Evolutionary conservation across 106 monocot genomes (phyloP), one percentile per base, ranked within the genome.

Genomic region (Dendrobium nobile): DNA sequence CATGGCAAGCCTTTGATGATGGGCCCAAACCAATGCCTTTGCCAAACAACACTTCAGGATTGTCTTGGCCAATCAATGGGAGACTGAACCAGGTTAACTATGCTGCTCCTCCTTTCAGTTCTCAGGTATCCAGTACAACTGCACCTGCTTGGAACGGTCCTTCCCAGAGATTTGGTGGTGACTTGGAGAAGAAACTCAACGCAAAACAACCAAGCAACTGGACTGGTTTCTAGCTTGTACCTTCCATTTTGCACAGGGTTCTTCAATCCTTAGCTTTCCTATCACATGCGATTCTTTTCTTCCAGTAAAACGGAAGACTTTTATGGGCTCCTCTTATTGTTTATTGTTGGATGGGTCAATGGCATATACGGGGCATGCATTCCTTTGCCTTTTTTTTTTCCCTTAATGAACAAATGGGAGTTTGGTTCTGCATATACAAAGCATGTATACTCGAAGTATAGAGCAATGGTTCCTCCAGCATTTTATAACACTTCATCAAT

Each of bases 1-100:
- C 80, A 26, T 92, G 92, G 92, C 82, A 89, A 44, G 81, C 92
- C 7, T 89, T 92, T 65, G 44, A 84, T 19, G 80, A 82, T 19
- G 81, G 87, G 47, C 67, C 82, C 31, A 85, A 83, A 75, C 5
- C 83, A 47, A 47, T 47, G 64, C 37, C 85, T 10, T 5, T 75
- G 8, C 18, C 85, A 37, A 84, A 43, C 68, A 40, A 9, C 7
- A 54, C 33, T 55, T 58, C 84, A 13, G 84, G 72, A 5, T 42
- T 85, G 7, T 86, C 80, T 55, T 59, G 88, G 10, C 80, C 88
- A 40, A 73, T 22, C 67, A 86, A 80, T 41, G 77, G 84, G 87
- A 82, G 78, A 42, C 89, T 87, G 37, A 83, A 55, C 19, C 64
- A 81, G 37, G 89, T 81, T 24, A 56, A 78, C 65, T 86, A 85